phyloP scores from a whole-genome alignment of 1,139 yeast species.

The Waltiozyma sp. region DNA sequence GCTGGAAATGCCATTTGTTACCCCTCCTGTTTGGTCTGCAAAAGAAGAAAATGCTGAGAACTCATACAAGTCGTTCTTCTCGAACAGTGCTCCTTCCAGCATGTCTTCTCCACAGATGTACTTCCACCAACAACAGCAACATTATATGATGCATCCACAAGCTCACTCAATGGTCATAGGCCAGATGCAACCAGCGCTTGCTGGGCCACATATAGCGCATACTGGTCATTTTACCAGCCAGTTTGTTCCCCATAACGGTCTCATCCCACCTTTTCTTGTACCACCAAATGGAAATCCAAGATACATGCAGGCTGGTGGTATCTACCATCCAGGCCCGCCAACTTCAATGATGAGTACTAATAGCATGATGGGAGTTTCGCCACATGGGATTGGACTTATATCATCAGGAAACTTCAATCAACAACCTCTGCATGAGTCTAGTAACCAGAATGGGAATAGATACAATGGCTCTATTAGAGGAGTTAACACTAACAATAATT shows the following conservation, averaged over 20 bases:
- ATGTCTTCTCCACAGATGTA: neutral
- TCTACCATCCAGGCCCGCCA: neutral
- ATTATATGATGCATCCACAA: neutral
- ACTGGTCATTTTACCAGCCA: neutral
- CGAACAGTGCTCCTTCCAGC: neutral
- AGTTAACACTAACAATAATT: neutral
- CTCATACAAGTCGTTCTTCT: neutral
- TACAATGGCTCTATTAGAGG: neutral
- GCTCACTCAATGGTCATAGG: neutral
- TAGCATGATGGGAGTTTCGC: neutral
- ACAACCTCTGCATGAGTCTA: neutral
- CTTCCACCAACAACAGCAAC: neutral
- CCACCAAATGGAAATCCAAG: neutral
- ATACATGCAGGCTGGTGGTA: neutral
- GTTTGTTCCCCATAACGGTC: neutral
- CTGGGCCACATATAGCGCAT: neutral
- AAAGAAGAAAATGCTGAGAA: neutral
- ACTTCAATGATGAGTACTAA: neutral
- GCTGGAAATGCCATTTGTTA: slow-evolving; percentile 55
- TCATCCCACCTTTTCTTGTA: neutral
- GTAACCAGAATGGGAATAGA: neutral
- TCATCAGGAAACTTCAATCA: neutral
- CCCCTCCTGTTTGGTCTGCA: slow-evolving; percentile 71
- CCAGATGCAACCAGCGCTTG: too few species aligned
- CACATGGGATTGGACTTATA: too few species aligned